These are phyloP conservation scores for Thalassiosira allenii DNA, from an alignment of 352 stramenopile species.

Conservation along the genomic window DNA sequence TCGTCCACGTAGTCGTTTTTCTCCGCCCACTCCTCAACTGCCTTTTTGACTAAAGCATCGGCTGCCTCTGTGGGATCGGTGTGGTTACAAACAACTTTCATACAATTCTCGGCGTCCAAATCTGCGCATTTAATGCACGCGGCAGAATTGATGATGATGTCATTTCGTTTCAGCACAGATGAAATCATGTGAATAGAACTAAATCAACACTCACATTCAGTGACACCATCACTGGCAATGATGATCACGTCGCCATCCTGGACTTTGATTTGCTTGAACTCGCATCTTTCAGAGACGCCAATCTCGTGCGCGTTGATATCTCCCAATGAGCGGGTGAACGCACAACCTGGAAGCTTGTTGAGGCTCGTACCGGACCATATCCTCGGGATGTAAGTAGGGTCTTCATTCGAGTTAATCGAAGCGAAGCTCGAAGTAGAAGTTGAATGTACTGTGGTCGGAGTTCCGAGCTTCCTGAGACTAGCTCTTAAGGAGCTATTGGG, in stretches of 20 bases:
- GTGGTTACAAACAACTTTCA: neutral
- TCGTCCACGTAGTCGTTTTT: slow-evolving; percentile 25
- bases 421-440: too few species aligned
- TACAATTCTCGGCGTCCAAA: neutral
- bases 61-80: slow-evolving; percentile 14
- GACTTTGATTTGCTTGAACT: slow-evolving; percentile 89
- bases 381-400: neutral
- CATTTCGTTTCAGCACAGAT: too few species aligned
- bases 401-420: neutral
- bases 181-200: too few species aligned
- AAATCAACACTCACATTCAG: slow-evolving; percentile 90
- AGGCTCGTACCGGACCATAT: neutral
- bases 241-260: slow-evolving; percentile 91
- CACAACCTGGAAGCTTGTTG: slow-evolving; percentile 52
- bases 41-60: neutral
- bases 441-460: too few species aligned
- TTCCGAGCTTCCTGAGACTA: neutral
- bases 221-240: slow-evolving; percentile 92
- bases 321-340: slow-evolving; percentile 67
- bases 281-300: slow-evolving; percentile 89
- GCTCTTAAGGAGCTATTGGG: neutral
- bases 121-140: too few species aligned
- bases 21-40: slow-evolving; percentile 6
- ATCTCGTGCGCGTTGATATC: slow-evolving; percentile 89
- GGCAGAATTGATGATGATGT: too few species aligned